Evolutionary conservation across 108 stramenopile genomes (phyloP).

Genomic region (Conticribra guillardii): DNA sequence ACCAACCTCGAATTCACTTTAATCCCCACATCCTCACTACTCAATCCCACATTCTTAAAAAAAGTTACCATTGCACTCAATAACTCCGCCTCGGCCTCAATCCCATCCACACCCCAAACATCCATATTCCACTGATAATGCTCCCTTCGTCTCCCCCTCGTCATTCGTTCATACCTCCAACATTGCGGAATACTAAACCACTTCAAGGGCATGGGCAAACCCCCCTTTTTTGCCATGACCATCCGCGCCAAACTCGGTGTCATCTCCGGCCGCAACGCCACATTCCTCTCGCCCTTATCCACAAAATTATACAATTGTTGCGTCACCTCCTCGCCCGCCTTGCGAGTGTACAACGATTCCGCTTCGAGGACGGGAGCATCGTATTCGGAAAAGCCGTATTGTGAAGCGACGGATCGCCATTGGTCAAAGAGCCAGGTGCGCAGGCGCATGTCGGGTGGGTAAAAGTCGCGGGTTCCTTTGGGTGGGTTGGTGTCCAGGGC

Average conservation of each 20-base stretch:
- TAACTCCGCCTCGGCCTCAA: conserved; percentile 94
- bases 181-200: conserved; percentile 98
- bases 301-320: conserved; percentile 97
- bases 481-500: conserved; percentile 93
- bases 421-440: conserved; percentile 95
- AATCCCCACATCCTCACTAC: conserved; percentile 94
- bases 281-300: conserved; percentile 92
- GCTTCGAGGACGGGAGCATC: conserved; percentile 96
- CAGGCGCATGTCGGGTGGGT: conserved; percentile 95
- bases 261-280: conserved; percentile 96
- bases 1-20: conserved; percentile 93
- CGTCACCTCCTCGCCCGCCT: conserved; percentile 98
- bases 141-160: conserved; percentile 95
- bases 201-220: conserved; percentile 91
- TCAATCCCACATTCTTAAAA: conserved; percentile 88
- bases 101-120: conserved; percentile 88
- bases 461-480: conserved; percentile 97
- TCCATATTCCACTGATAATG: conserved; percentile 99
- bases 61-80: conserved; percentile 93
- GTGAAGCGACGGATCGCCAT: conserved; percentile 81
- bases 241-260: conserved; percentile 97
- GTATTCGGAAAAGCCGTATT: conserved; percentile 95
- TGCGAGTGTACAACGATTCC: conserved; percentile 93
- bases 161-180: conserved; percentile 98
- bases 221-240: conserved; percentile 96